Evolutionary conservation across 129 eudicot species (phyloP).

Genomic region (Escallonia rubra): DNA sequence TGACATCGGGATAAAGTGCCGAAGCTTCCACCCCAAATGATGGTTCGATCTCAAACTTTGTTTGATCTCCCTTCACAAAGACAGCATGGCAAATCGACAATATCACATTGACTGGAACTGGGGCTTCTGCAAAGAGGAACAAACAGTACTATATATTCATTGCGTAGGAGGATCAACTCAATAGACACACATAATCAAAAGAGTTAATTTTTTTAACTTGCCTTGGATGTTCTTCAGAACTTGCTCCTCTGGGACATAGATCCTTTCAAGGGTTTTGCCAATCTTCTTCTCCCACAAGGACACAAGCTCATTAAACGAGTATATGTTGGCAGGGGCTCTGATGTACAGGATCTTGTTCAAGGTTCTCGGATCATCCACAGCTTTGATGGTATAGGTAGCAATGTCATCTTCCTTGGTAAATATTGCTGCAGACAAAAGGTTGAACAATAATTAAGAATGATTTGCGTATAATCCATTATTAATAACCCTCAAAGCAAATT

Average conservation of each 20-base stretch:
- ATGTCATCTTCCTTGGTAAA: conserved; percentile 44
- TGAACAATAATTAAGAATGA: not conserved
- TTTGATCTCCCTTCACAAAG: conserved; percentile 59
- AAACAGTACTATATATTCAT: not conserved
- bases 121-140: conserved; percentile 33
- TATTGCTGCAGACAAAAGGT: conserved; percentile 16
- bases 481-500: not conserved
- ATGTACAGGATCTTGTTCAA: conserved; percentile 41
- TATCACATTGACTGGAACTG: conserved; percentile 31
- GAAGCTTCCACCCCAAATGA: conserved; percentile 54
- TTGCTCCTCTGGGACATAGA: conserved; percentile 35
- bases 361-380: conserved; percentile 50
- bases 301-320: conserved; percentile 39
- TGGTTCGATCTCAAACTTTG: conserved; percentile 47
- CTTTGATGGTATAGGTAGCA: conserved; percentile 37
- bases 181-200: not conserved
- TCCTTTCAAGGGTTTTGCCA: conserved; percentile 35
- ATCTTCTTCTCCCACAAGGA: conserved; percentile 55
- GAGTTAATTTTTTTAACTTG: not conserved
- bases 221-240: conserved; percentile 43
- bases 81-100: conserved; percentile 32
- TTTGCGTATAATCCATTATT: not conserved
- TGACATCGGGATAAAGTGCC: conserved; percentile 43
- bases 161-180: not conserved
- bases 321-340: conserved; percentile 32